Conservation (phyloP, 352 stramenopile genomes). For the Phytophthora fragariae region DNA sequence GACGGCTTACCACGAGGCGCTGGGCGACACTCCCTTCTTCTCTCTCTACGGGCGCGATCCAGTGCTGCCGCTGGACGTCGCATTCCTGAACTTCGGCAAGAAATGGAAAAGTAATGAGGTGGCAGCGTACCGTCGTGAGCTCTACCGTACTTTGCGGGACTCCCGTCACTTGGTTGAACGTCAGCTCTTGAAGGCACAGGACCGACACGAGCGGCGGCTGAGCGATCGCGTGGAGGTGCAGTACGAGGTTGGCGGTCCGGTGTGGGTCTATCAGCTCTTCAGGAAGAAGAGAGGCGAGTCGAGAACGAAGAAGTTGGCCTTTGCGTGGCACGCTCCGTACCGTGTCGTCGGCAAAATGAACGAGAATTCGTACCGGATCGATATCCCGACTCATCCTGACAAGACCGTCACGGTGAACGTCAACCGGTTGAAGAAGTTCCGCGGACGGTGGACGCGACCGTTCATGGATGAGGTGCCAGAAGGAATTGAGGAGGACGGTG, state of each 20-base stretch:
- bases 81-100: neutral
- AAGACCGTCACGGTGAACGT: slow-evolving; percentile 10
- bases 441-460: neutral
- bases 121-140: neutral
- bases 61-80: no score
- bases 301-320: no score
- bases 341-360: no score
- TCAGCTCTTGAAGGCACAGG: no score
- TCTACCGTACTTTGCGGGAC: slow-evolving; percentile 14
- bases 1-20: slow-evolving; percentile 12
- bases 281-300: no score
- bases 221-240: neutral
- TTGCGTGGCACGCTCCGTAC: no score
- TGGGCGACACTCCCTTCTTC: slow-evolving; percentile 20
- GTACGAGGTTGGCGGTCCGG: neutral
- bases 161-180: no score
- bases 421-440: slow-evolving; percentile 9
- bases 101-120: slow-evolving; percentile 23
- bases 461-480: neutral
- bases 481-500: neutral
- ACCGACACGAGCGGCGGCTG: no score
- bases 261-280: no score
- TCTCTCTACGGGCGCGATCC: slow-evolving; percentile 12
- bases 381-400: slow-evolving; percentile 11
- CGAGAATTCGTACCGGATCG: neutral